Evolutionary conservation across 2,329 filamentous ascomycete species (phyloP).

Genomic region (Venturia carpophila): DNA sequence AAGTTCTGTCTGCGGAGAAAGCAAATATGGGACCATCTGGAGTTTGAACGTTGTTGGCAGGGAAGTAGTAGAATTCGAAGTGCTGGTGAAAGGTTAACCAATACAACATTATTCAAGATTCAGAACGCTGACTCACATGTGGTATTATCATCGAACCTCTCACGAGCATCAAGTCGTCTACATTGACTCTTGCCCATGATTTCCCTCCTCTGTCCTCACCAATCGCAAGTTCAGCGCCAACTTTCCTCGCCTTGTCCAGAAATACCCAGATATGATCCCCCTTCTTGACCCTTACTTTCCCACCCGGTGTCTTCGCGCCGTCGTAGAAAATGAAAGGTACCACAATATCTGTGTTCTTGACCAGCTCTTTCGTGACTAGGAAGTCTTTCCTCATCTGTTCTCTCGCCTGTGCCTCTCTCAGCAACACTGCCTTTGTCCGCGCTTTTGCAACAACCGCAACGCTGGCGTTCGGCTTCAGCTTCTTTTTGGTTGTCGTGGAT

Average conservation of each 20-base stretch:
- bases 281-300: conserved; percentile 79
- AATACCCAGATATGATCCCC: conserved; percentile 92
- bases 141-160: conserved; percentile 86
- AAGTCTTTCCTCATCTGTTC: conserved; percentile 75
- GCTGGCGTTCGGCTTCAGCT: conserved; percentile 53
- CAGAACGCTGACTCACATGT: conserved; percentile 57
- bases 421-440: conserved; percentile 66
- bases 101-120: neutral
- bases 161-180: conserved; percentile 93
- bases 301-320: conserved; percentile 80
- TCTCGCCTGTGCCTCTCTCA: conserved; percentile 69
- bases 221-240: conserved; percentile 74
- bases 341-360: conserved; percentile 81
- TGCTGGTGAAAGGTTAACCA: conserved; percentile 51
- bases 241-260: conserved; percentile 81
- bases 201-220: conserved; percentile 59
- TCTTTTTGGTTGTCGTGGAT: conserved; percentile 40
- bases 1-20: conserved; percentile 51
- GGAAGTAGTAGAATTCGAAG: conserved; percentile 95
- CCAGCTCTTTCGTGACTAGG: conserved; percentile 68
- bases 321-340: conserved; percentile 98
- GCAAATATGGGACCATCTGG: conserved; percentile 73
- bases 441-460: conserved; percentile 62
- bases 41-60: conserved; percentile 75
- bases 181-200: conserved; percentile 87